Evolutionary conservation across 345 rosid species (phyloP), one percentile per base, ranked within the genome.

Genomic region (Syzygium grande): DNA sequence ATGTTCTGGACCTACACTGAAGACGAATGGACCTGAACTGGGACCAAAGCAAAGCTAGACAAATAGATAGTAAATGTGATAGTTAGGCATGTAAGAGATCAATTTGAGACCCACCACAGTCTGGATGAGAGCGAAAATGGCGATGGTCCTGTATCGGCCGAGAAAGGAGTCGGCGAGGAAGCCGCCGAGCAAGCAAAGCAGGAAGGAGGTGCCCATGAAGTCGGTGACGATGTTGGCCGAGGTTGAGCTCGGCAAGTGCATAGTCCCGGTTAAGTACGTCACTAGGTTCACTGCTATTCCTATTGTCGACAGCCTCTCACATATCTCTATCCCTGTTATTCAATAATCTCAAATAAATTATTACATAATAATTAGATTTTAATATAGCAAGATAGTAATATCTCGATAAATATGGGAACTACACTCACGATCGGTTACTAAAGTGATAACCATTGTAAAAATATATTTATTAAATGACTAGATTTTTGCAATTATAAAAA

Each of bases 271-370:
- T 89, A 95, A 84, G 90, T 94, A 95, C 29, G 97, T 95, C 90
- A 94, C 98, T 86, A 95, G 92, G 91, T 94, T 95, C 85, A 94
- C 97, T 51, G 95, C 97, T 65, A 94, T 94, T 85, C 97, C 96
- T 91, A 94, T 92, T 11, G 98, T 94, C 83, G 96, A 92, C 84
- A 94, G 92, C 92, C 97, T 93, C 93, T 94, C 98, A 51, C 93
- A 92, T 68, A 92, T 84, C 88, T 95, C 98, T 61, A 61, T 61
- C 14, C 73, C 73, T 61, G 73, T n/a, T 14, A 61, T 61, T 61
- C 38, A n/a, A 85, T 94, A 89, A 17, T 94, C 98, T 95, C 90
- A 22, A 79, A 73, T 85, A 68, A 46, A 51, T 61, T 38, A 41
- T 17, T 13, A 85, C 49, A 84, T 34, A 25, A 84, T 46, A 83